Conservation (phyloP, 1,139 yeast species). For the Protomyces macrosporus region DNA sequence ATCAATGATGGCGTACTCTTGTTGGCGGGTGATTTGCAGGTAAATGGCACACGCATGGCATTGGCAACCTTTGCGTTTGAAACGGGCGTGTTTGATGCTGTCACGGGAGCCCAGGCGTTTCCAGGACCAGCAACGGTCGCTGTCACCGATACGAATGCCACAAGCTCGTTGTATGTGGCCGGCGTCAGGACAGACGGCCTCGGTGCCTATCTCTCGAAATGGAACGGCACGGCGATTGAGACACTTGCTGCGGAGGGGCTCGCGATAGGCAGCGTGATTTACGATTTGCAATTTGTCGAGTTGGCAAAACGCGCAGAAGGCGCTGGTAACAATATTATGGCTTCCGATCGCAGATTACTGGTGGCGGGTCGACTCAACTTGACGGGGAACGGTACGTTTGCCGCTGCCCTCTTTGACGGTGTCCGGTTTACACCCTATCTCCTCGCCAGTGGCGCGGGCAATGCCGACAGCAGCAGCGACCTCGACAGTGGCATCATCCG, state of each 20-base stretch:
- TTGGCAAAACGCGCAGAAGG: slow-evolving; percentile 33
- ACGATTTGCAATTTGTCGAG: slow-evolving; percentile 40
- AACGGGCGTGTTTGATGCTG: slow-evolving; percentile 36
- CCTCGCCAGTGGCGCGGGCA: slow-evolving; percentile 37
- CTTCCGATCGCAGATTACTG: slow-evolving; percentile 48
- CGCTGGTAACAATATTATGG: slow-evolving; percentile 43
- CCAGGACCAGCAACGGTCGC: slow-evolving; percentile 47
- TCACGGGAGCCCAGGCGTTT: slow-evolving; percentile 35
- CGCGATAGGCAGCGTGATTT: slow-evolving; percentile 35
- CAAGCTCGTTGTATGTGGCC: slow-evolving; percentile 54
- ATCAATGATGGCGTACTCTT: slow-evolving; percentile 49
- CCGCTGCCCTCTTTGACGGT: slow-evolving; percentile 69
- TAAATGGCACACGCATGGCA: slow-evolving; percentile 42
- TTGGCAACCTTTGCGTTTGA: slow-evolving; percentile 53
- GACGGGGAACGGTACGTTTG: slow-evolving; percentile 52
- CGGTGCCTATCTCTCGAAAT: slow-evolving; percentile 37
- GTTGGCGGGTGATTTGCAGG: slow-evolving; percentile 57
- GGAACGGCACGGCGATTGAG: slow-evolving; percentile 36
- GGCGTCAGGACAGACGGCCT: slow-evolving; percentile 39
- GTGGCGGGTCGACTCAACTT: slow-evolving; percentile 60
- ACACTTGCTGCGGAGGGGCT: slow-evolving; percentile 40
- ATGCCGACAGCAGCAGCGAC: slow-evolving; percentile 31
- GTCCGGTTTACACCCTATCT: slow-evolving; percentile 66
- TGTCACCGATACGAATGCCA: slow-evolving; percentile 49
- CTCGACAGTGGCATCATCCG: slow-evolving; percentile 33